These are phyloP conservation scores for Globisporangium viniferum DNA, from an alignment of 352 stramenopile species.

Conservation along the genomic window DNA sequence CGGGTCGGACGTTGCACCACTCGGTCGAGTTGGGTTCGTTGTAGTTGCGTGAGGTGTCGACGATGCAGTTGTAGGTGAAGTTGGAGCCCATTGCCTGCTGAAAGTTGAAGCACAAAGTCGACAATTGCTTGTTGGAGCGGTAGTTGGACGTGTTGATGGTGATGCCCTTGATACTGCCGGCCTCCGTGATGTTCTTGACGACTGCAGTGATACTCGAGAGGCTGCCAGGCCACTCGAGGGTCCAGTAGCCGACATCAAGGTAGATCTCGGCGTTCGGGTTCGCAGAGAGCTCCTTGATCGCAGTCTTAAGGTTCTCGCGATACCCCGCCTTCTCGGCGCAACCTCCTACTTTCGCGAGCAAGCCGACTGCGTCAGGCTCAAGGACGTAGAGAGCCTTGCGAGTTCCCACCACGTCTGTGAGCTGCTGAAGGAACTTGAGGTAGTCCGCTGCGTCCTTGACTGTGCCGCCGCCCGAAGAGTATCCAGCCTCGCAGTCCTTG, in stretches of 20 bases:
- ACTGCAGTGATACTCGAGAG: conserved; percentile 25
- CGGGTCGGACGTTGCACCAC: conserved; percentile 51
- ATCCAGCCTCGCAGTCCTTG: conserved; percentile 60
- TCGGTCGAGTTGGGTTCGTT: conserved; percentile 24
- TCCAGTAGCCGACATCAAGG: conserved; percentile 68
- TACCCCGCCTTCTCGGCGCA: conserved; percentile 33
- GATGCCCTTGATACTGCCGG: conserved; percentile 51
- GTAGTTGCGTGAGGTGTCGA: conserved; percentile 64
- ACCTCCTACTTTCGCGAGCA: conserved; percentile 33
- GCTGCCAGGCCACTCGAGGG: conserved; percentile 28
- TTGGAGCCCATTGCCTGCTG: conserved; percentile 42
- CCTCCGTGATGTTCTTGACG: conserved; percentile 37
- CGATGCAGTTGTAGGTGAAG: conserved; percentile 41
- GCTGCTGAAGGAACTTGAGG: conserved; percentile 37
- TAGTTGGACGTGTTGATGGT: conserved; percentile 82
- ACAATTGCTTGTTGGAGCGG: conserved; percentile 44
- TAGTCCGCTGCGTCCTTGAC: conserved; percentile 38
- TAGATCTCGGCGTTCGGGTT: conserved; percentile 72
- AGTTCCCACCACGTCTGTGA: conserved; percentile 36
- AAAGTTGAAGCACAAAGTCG: conserved; percentile 52
- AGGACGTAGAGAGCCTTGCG: conserved; percentile 62
- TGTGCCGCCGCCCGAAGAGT: conserved; percentile 31
- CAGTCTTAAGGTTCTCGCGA: conserved; percentile 43
- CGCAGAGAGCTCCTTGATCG: conserved; percentile 40
- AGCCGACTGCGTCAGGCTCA: conserved; percentile 56